Evolutionary conservation across 73 alveolate genomes (phyloP).

Genomic region (Paramecium bursaria): DNA sequence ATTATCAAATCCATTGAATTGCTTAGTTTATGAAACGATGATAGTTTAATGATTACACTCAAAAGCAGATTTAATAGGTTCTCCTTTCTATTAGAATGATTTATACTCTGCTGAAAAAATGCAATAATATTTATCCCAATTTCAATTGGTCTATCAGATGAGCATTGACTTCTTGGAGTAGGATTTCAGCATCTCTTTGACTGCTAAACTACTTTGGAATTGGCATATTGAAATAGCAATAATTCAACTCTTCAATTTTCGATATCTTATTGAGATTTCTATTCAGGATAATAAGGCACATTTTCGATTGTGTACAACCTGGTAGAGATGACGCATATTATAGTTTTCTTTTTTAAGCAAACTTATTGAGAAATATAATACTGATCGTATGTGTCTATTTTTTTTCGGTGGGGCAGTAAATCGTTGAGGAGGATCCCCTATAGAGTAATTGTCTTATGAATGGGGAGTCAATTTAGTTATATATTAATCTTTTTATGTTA

Average conservation of each 20-base stretch:
- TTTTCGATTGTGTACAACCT: neutral
- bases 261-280: neutral
- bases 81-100: conserved; percentile 39
- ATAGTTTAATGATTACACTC: conserved; percentile 47
- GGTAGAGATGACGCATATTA: conserved; percentile 39
- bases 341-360: conserved; percentile 32
- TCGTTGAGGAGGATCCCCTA: neutral
- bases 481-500: neutral
- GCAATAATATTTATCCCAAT: conserved; percentile 13
- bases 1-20: conserved; percentile 38
- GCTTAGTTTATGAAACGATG: conserved; percentile 22
- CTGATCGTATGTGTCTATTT: neutral
- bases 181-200: conserved; percentile 23
- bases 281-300: conserved; percentile 19
- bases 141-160: conserved; percentile 14
- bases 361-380: neutral
- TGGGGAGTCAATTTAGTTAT: neutral
- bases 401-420: neutral
- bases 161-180: conserved; percentile 13
- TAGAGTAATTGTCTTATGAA: no score
- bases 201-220: conserved; percentile 36
- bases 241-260: conserved; percentile 37
- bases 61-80: conserved; percentile 33
- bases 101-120: conserved; percentile 36
- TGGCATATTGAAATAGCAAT: conserved; percentile 50